phyloP scores from a whole-genome alignment of 192 early-diverging fungal genomes.

The Coemansia umbellata region DNA sequence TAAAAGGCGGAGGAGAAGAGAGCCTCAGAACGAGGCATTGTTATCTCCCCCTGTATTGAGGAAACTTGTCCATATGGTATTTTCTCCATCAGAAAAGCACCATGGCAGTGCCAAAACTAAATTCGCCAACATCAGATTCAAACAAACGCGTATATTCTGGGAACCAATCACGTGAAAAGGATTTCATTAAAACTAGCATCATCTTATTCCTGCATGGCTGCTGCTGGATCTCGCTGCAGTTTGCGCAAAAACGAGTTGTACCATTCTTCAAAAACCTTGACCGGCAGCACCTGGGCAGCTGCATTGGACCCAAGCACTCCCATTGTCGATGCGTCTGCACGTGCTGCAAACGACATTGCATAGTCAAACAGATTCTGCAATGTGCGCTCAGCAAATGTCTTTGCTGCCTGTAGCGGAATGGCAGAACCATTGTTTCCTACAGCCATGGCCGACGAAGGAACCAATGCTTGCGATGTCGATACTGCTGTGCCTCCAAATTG shows the following conservation, averaged over 20 bases:
- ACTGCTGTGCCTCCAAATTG: not conserved
- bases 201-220: constrained; percentile 9
- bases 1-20: constrained; percentile 3
- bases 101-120: no score
- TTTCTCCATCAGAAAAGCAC: no score
- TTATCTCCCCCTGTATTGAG: no score
- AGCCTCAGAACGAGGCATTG: constrained; percentile 31
- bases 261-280: constrained; percentile 78
- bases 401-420: constrained; percentile 46
- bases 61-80: no score
- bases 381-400: constrained; percentile 56
- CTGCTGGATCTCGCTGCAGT: constrained; percentile 63
- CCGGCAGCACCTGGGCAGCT: constrained; percentile 52
- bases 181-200: not conserved
- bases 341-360: constrained; percentile 63
- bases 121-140: constrained; percentile 1
- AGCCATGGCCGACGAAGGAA: constrained; percentile 8
- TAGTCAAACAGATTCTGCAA: constrained; percentile 72
- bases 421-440: not conserved
- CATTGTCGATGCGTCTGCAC: constrained; percentile 51
- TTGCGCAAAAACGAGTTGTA: constrained; percentile 72
- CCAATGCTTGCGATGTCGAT: constrained; percentile 21
- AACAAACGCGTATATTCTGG: constrained; percentile 18
- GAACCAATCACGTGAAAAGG: constrained; percentile 13
- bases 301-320: constrained; percentile 43